phyloP scores from a whole-genome alignment of 139 green algal genomes.

The Haematococcus sp. region DNA sequence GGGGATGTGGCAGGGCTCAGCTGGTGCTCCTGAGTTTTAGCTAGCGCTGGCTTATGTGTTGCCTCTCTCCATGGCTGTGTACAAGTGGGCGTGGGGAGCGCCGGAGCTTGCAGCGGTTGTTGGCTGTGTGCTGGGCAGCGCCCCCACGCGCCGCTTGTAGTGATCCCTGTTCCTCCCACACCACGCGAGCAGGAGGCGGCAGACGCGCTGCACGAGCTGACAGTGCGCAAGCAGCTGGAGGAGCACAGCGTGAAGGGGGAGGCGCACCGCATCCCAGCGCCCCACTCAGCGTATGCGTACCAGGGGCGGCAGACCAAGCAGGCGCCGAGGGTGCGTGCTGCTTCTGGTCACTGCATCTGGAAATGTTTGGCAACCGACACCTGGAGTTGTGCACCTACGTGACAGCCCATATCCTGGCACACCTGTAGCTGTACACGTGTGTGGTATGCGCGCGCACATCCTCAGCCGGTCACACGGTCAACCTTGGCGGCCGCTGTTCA shows the following conservation, averaged over 20 bases:
- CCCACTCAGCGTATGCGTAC: conserved; percentile 12
- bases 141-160: background rate
- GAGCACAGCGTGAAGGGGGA: background rate
- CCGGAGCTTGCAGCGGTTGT: background rate
- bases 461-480: too few species aligned
- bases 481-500: too few species aligned
- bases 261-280: background rate
- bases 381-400: too few species aligned
- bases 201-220: conserved; percentile 32
- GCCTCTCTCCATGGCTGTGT: background rate
- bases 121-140: background rate
- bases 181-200: conserved; percentile 24
- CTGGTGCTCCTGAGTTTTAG: background rate
- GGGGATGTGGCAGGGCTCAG: background rate
- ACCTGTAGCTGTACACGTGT: too few species aligned
- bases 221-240: conserved; percentile 38
- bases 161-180: background rate
- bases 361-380: too few species aligned
- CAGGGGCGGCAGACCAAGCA: background rate
- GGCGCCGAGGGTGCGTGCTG: background rate
- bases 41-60: background rate
- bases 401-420: too few species aligned
- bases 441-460: too few species aligned
- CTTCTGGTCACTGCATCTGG: too few species aligned
- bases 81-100: conserved; percentile 2